Evolutionary conservation across 2,329 filamentous ascomycete genomes (phyloP), one percentile per base, ranked within the genome.

Genomic region (Talaromyces sp.): DNA sequence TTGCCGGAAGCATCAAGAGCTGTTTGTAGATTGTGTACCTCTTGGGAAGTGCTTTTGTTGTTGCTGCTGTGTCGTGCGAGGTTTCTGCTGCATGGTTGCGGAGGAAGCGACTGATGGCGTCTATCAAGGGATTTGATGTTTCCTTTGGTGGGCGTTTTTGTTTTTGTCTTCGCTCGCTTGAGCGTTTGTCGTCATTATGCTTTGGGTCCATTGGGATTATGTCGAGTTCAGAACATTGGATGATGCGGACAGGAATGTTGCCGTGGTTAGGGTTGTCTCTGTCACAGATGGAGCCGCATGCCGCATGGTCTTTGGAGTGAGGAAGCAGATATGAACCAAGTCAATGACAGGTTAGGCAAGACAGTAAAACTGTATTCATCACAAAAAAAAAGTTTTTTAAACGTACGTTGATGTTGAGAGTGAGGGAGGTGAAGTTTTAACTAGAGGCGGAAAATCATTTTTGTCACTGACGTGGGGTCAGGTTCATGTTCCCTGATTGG

Each of bases 11-110:
- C 8, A 88, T 79, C 6, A 87, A 77, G 66, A 88, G 77, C 2
- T 82, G 80, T 6, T 77, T 77, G 70, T 88, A 86, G 50, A 85
- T 69, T 3, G 81, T 82, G 71, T 84, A 87, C 4, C 77, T 67
- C 64, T 77, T 78, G 1, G 76, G 76, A 5, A 78, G 68, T 26
- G 65, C 63, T 27, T 27, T 27, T 9, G 63, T 62, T 43, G 54
- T 55, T 21, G 32, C 14, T 26, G 29, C 31, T 29, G 31, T 11
- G 43, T 32, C 19, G 41, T 67, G 35, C 29, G 65, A 58, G 43
- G 62, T 31, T 2, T 67, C 61, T 43, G 63, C 58, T 6, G 69
- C 49, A 21, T 69, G 58, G 14, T 58, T 66, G 6, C 61, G 66
- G 43, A 77, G 41, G 57, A 72, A 76, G 2, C 69, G 63, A 41